Conservation (phyloP, 495 filamentous ascomycete genomes). For the Aspergillus incahuasiensis region DNA sequence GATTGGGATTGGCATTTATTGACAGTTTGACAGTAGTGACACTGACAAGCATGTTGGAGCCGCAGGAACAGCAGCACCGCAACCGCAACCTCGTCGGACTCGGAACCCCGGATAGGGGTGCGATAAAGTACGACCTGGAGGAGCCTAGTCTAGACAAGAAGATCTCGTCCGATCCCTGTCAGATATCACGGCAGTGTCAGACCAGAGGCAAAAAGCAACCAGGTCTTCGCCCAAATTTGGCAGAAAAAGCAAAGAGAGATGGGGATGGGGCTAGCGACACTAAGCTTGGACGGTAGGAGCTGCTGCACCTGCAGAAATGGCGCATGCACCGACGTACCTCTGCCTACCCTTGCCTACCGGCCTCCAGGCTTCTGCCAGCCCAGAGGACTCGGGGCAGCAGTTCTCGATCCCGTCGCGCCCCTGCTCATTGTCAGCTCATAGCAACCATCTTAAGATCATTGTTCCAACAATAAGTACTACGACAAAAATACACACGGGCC, state of each 20-base stretch:
- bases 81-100: background rate
- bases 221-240: background rate
- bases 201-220: background rate
- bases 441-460: background rate
- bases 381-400: background rate
- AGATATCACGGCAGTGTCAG: constrained; percentile 1
- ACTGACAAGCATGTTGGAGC: background rate
- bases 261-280: background rate
- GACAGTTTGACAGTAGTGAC: background rate
- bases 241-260: constrained; percentile 6
- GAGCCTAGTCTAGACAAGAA: background rate
- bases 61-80: background rate
- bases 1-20: background rate
- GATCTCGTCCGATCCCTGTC: constrained; percentile 6
- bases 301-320: constrained; percentile 27
- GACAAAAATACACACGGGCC: constrained; percentile 31
- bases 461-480: background rate
- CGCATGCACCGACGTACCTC: constrained; percentile 8
- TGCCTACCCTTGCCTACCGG: background rate
- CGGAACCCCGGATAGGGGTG: background rate
- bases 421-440: background rate
- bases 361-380: too few relatives aligned
- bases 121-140: background rate
- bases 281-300: constrained; percentile 8
- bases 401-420: background rate